These are phyloP conservation scores for Rhizopus delemar DNA, from an alignment of 371 early-diverging fungal species.

Conservation along the genomic window DNA sequence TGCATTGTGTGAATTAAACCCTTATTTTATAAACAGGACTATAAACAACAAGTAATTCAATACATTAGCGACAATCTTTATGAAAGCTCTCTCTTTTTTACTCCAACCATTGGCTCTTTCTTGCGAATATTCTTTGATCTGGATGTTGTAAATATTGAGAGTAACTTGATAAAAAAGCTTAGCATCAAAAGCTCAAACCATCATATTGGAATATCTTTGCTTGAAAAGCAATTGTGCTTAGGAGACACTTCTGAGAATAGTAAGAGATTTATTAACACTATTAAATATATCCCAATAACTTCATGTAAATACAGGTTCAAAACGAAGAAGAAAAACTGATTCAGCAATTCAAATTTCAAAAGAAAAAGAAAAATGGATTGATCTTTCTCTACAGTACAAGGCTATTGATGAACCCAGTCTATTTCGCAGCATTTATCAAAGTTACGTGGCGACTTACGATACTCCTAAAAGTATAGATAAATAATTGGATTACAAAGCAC, in stretches of 20 bases:
- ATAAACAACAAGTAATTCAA: slow-evolving; percentile 34
- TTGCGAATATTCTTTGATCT: slow-evolving; percentile 57
- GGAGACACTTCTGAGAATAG: slow-evolving; percentile 26
- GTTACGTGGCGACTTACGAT: slow-evolving; percentile 48
- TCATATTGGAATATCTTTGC: slow-evolving; percentile 59
- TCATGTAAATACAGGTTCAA: neutral
- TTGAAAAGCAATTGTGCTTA: slow-evolving; percentile 44
- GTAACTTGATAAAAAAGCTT: slow-evolving; percentile 36
- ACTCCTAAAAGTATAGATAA: slow-evolving; percentile 38
- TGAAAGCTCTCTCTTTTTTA: slow-evolving; percentile 36
- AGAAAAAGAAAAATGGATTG: slow-evolving; percentile 51
- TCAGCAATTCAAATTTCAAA: neutral
- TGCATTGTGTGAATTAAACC: slow-evolving; percentile 2
- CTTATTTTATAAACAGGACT: slow-evolving; percentile 21
- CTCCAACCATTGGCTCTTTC: slow-evolving; percentile 58
- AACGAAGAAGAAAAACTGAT: neutral
- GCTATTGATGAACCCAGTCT: slow-evolving; percentile 63
- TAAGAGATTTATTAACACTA: neutral
- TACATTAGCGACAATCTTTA: slow-evolving; percentile 32
- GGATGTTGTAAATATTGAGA: slow-evolving; percentile 32
- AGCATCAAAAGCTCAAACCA: slow-evolving; percentile 55
- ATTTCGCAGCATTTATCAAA: slow-evolving; percentile 60
- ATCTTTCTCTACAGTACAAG: slow-evolving; percentile 63
- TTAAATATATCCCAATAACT: neutral
- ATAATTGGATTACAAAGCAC: neutral